Evolutionary conservation across 2,329 filamentous ascomycete genomes (phyloP).

Genomic region (Magnaporthiopsis rhizophila): DNA sequence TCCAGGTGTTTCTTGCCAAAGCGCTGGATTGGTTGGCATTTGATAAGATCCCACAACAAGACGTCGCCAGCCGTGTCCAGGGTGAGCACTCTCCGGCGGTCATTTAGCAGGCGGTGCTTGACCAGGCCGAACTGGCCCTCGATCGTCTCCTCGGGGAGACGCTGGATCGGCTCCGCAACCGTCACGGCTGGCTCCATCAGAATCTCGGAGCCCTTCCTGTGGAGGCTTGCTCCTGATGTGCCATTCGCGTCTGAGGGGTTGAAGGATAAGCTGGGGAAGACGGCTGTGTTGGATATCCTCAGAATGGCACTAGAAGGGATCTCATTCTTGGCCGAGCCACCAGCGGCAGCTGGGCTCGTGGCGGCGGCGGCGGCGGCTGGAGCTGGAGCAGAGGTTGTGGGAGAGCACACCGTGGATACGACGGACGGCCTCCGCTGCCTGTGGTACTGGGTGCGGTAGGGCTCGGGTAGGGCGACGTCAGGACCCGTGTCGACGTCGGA

Average conservation of each 20-base stretch:
- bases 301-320: slow-evolving; percentile 74
- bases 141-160: slow-evolving; percentile 70
- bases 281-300: slow-evolving; percentile 74
- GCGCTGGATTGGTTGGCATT: slow-evolving; percentile 83
- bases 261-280: slow-evolving; percentile 50
- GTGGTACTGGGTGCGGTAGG: slow-evolving; percentile 21
- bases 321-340: slow-evolving; percentile 41
- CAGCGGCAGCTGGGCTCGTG: background rate
- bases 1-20: slow-evolving; percentile 93
- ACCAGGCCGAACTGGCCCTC: slow-evolving; percentile 93
- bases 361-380: slow-evolving; percentile 18
- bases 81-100: slow-evolving; percentile 80
- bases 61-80: slow-evolving; percentile 94
- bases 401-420: slow-evolving; percentile 26
- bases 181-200: slow-evolving; percentile 39
- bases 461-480: slow-evolving; percentile 57
- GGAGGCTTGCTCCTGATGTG: slow-evolving; percentile 27
- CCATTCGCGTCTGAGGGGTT: slow-evolving; percentile 42
- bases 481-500: slow-evolving; percentile 72
- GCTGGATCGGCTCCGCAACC: slow-evolving; percentile 54
- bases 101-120: slow-evolving; percentile 87
- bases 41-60: slow-evolving; percentile 86
- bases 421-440: slow-evolving; percentile 41
- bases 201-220: slow-evolving; percentile 51
- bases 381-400: slow-evolving; percentile 25